Percentiles rank a stretch among this genome's conserved stretches.
Evolutionary conservation across 345 rosid genomes (phyloP).

Genomic region (Salix viminalis): DNA sequence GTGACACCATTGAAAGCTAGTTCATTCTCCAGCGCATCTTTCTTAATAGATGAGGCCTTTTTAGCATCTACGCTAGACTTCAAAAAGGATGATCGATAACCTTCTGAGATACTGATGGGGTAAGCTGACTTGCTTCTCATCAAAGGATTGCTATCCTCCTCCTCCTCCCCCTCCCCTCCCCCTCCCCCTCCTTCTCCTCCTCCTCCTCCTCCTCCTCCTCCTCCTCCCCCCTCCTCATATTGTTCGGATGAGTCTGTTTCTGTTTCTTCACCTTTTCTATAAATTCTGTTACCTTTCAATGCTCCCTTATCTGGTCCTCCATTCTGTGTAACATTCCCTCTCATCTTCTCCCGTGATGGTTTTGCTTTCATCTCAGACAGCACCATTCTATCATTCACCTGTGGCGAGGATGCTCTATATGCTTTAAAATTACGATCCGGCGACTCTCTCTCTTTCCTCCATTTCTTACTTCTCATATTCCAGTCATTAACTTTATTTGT

Average conservation of each 20-base stretch:
- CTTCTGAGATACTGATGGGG: constrained; percentile 42
- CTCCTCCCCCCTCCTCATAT: constrained; percentile 24
- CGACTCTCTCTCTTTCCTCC: constrained; percentile 54
- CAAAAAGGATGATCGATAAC: constrained; percentile 41
- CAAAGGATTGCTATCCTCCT: constrained; percentile 48
- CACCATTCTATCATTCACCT: constrained; percentile 49
- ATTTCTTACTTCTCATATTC: constrained; percentile 59
- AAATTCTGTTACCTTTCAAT: constrained; percentile 43
- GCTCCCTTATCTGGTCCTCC: constrained; percentile 38
- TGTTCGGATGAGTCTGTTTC: constrained; percentile 80
- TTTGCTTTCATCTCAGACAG: constrained; percentile 52
- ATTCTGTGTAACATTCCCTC: constrained; percentile 48
- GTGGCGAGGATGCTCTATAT: constrained; percentile 49
- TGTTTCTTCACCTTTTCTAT: constrained; percentile 57
- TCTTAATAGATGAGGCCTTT: constrained; percentile 39
- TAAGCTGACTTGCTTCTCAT: constrained; percentile 46
- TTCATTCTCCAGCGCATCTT: constrained; percentile 38
- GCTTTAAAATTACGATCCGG: constrained; percentile 48
- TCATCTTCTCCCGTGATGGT: constrained; percentile 51
- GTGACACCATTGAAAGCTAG: constrained; percentile 37
- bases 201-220: constrained; percentile 14
- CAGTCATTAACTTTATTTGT: constrained; percentile 51
- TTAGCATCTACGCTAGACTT: constrained; percentile 43
- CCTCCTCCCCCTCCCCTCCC: constrained; percentile 45
- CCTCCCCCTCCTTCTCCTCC: too few relatives aligned